These are phyloP conservation scores for Capsella bursapastoris DNA, from an alignment of 345 rosid species.

Conservation along the genomic window DNA sequence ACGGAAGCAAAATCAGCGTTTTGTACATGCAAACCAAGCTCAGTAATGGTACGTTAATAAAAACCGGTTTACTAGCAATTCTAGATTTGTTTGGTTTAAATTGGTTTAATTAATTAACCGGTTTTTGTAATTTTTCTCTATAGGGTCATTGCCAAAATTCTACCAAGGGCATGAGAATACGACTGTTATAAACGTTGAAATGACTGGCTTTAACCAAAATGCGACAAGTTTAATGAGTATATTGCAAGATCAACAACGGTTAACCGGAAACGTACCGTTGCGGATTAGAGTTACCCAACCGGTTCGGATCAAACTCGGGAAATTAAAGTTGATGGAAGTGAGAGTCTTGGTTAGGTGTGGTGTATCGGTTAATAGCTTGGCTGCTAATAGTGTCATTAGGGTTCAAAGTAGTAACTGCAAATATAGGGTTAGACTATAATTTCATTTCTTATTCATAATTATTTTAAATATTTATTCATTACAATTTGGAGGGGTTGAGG, in stretches of 20 bases:
- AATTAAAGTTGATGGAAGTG: constrained; percentile 66
- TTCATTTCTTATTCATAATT: constrained; percentile 16
- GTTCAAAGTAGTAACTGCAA: constrained; percentile 67
- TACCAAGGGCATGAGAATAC: constrained; percentile 93
- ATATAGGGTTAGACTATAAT: constrained; percentile 61
- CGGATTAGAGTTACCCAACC: constrained; percentile 73
- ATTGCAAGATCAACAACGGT: constrained; percentile 51
- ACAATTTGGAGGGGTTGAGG: constrained; percentile 7
- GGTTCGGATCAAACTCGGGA: constrained; percentile 78
- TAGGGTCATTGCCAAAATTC: constrained; percentile 80
- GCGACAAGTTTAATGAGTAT: constrained; percentile 48
- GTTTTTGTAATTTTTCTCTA: neutral
- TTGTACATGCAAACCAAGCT: constrained; percentile 57
- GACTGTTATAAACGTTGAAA: constrained; percentile 58
- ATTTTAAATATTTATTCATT: constrained; percentile 8
- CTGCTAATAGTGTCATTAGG: constrained; percentile 51
- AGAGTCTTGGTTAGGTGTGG: constrained; percentile 66
- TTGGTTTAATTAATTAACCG: neutral
- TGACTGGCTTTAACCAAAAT: constrained; percentile 63
- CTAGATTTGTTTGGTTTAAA: neutral
- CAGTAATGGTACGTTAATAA: constrained; percentile 47
- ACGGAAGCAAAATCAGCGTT: constrained; percentile 74
- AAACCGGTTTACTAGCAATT: neutral
- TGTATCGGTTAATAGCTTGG: constrained; percentile 56
- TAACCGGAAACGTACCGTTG: constrained; percentile 65